Evolutionary conservation across 2,329 filamentous ascomycete species (phyloP).

Genomic region (Colletotrichum trifolii): DNA sequence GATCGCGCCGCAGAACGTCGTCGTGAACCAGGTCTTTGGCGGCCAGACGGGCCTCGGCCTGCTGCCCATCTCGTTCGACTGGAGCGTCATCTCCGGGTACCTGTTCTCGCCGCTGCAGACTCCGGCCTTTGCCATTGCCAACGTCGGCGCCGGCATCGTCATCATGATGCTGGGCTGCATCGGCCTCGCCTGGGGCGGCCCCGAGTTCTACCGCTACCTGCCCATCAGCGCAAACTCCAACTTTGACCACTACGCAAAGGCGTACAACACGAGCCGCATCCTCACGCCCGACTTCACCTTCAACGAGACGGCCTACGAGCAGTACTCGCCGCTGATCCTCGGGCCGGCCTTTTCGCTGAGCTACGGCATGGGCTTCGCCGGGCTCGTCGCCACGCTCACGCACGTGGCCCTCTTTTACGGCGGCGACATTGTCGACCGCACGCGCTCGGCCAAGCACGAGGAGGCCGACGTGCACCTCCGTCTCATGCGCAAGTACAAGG

Average conservation of each 20-base stretch:
- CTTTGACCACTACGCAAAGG: slow-evolving; percentile 70
- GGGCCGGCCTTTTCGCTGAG: slow-evolving; percentile 65
- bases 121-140: slow-evolving; percentile 67
- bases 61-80: slow-evolving; percentile 70
- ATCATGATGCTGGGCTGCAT: slow-evolving; percentile 63
- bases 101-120: slow-evolving; percentile 61
- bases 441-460: slow-evolving; percentile 47
- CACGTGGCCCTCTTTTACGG: slow-evolving; percentile 65
- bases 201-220: slow-evolving; percentile 58
- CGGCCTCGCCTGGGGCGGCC: slow-evolving; percentile 60
- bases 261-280: slow-evolving; percentile 70
- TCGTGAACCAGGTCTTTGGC: slow-evolving; percentile 73
- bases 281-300: slow-evolving; percentile 66
- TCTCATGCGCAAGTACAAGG: slow-evolving; percentile 67
- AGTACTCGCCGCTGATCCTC: slow-evolving; percentile 65
- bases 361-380: slow-evolving; percentile 69
- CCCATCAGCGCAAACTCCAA: slow-evolving; percentile 63
- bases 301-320: slow-evolving; percentile 68
- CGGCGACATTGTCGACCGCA: slow-evolving; percentile 54
- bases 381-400: slow-evolving; percentile 62
- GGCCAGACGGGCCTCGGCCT: slow-evolving; percentile 68
- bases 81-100: slow-evolving; percentile 60
- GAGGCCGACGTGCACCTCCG: slow-evolving; percentile 63
- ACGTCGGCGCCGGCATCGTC: slow-evolving; percentile 63
- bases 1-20: slow-evolving; percentile 68